Conservation (phyloP, 768 basidiomycete genomes). For the Daedalea quercina region DNA sequence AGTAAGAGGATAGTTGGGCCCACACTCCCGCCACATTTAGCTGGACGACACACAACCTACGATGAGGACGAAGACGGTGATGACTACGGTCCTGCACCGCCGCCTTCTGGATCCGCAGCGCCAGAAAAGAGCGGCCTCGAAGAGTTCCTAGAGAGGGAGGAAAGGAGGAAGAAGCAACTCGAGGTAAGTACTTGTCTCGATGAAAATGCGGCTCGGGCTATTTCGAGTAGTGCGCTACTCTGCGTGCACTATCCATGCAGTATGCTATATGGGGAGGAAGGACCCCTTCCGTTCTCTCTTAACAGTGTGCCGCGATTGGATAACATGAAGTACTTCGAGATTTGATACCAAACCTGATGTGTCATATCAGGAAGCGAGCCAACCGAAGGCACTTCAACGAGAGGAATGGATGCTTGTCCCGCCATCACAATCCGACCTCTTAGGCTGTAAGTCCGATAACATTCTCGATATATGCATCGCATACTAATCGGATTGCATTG, state of each 20-base stretch:
- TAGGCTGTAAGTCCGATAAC: constrained; percentile 59
- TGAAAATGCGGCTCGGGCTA: neutral
- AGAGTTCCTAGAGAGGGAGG: constrained; percentile 84
- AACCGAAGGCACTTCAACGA: constrained; percentile 73
- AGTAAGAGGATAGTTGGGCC: constrained; percentile 44
- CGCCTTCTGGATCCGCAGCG: constrained; percentile 38
- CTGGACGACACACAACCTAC: constrained; percentile 13
- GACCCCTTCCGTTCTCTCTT: neutral
- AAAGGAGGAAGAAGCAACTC: constrained; percentile 59
- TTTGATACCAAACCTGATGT: no score
- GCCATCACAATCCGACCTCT: constrained; percentile 72
- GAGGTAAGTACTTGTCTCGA: constrained; percentile 37
- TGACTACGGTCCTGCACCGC: constrained; percentile 80
- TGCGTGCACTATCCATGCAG: no score
- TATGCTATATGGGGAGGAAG: no score
- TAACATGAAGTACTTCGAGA: neutral
- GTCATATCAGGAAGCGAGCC: constrained; percentile 72
- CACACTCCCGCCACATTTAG: constrained; percentile 36
- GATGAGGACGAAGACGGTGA: constrained; percentile 61
- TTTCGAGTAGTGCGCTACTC: no score
- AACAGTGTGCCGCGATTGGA: neutral
- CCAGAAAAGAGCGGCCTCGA: constrained; percentile 58
- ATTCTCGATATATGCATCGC: no score
- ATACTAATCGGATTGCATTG: no score
- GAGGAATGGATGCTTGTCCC: constrained; percentile 99